Conservation (phyloP, 2,329 filamentous ascomycete species). For the Colletotrichum sansevieriae region DNA sequence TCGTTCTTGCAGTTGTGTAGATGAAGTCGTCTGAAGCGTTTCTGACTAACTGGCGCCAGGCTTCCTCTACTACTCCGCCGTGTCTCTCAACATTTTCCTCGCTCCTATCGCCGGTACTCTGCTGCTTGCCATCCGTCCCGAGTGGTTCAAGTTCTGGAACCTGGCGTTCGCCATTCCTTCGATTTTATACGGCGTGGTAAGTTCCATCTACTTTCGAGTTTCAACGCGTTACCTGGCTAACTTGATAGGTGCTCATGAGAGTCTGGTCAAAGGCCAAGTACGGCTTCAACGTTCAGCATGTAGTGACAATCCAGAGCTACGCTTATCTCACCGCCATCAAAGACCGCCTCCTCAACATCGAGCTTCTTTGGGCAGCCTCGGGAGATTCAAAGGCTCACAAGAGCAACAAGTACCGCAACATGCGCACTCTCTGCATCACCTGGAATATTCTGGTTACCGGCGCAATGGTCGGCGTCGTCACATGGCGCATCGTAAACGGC, state of each 20-base stretch:
- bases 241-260: conserved; percentile 45
- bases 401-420: conserved; percentile 58
- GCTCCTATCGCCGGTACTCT: conserved; percentile 55
- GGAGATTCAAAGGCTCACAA: conserved; percentile 56
- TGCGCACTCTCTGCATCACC: conserved; percentile 54
- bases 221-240: too few relatives aligned
- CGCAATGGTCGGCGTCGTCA: conserved; percentile 51
- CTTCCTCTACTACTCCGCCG: conserved; percentile 56
- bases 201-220: conserved; percentile 43
- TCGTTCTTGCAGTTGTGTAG: too few relatives aligned
- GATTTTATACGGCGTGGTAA: conserved; percentile 52
- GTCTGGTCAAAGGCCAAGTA: conserved; percentile 56
- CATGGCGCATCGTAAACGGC: conserved; percentile 50
- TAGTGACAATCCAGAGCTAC: conserved; percentile 57
- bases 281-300: conserved; percentile 58
- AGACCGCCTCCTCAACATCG: conserved; percentile 55
- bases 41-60: conserved; percentile 39
- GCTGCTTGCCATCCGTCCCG: conserved; percentile 54
- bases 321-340: conserved; percentile 58
- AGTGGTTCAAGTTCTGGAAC: conserved; percentile 59
- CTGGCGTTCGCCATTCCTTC: conserved; percentile 58
- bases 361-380: conserved; percentile 55
- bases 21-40: too few relatives aligned
- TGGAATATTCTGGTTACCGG: conserved; percentile 53
- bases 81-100: conserved; percentile 56